Evolutionary conservation across 345 rosid genomes (phyloP), one percentile per base, ranked within the genome.

Genomic region (Salix dunnii): DNA sequence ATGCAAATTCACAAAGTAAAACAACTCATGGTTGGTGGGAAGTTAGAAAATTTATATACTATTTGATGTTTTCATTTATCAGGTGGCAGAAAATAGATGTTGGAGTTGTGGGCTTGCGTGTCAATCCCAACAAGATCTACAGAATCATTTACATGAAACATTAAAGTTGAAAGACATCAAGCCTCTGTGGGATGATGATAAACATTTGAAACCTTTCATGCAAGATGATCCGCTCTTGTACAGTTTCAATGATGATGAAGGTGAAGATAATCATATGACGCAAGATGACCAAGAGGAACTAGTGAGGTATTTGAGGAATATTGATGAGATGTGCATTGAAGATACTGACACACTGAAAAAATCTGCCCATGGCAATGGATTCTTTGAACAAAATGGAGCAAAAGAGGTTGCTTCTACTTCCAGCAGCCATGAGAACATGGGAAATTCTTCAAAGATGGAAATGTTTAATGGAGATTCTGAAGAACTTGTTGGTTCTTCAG

Each of bases 181-280:
- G 75, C 76, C 70, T 79, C 79, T 76, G 80, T 85, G 86, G 85
- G 88, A 81, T 30, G 87, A 87, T 49, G 97, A 93, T 31, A 88
- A 78, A 74, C 91, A 88, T 82, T 79, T 93, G 68, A 91, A 86
- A 79, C 99, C 98, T 75, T 85, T 91, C 81, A 84, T 83, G 85
- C 87, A 82, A 79, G 91, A 96, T 78, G 99, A 93, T 87, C 73
- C 94, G 18, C 94, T 96, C 70, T 76, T 96, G 74, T 92, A 90
- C 82, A 89, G 94, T 78, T 93, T 93, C 62, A 82, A 71, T 13
- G 98, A 88, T 69, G 97, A 87, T 55, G 97, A 88, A 61, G 90
- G 78, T 28, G 99, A 89, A 79, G 90, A 88, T 67, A 92, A 89
- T 46, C 75, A 42, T 51, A 71, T 76, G 35, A 66, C 73, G 30